Evolutionary conservation across 768 basidiomycete species (phyloP), one percentile per base, ranked within the genome.

Genomic region (Pholiota microspora): DNA sequence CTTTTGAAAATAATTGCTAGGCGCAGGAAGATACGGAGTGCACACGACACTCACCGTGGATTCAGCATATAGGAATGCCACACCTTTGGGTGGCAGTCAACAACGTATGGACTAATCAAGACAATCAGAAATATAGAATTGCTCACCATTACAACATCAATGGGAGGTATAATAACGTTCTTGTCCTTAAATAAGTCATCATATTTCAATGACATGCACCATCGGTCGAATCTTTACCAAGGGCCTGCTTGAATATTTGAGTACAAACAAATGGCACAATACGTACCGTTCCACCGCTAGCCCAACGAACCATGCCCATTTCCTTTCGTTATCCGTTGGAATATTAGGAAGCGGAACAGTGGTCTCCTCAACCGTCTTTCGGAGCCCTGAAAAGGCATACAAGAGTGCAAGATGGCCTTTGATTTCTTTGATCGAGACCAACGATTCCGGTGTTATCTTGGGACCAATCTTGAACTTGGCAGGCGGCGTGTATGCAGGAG

Each of bases 21-120:
- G 3, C n/a, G 13, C 4, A 18, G 5, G 24, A 9, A 1, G 36
- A 53, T 6, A 13, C n/a, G n/a, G n/a, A n/a, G n/a, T n/a, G n/a
- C n/a, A 38, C 8, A 23, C n/a, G 12, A n/a, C 6, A 29, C 51
- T 25, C 56, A 66, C 64, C 63, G 48, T 6, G 67, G 67, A 49
- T 68, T 69, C 7, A 74, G 59, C 63, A 72, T 63, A 53, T 74
- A 74, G 1, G 73, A 61, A 53, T 74, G 73, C 71, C 71, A 72
- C 8, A 72, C 67, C 69, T 71, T 23, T 29, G 12, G 29, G 12
- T n/a, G n/a, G n/a, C n/a, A n/a, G n/a, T n/a, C n/a, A n/a, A n/a
- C n/a, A n/a, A n/a, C n/a, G n/a, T n/a, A n/a, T n/a, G 48, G 21
- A 55, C 25, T 21, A 34, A 18, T 32, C 7, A 23, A 36, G 0